Percentiles rank a stretch among this genome's conserved stretches.
Conservation (phyloP, 805 yeast species). For the Nakazawaea siamensis region DNA sequence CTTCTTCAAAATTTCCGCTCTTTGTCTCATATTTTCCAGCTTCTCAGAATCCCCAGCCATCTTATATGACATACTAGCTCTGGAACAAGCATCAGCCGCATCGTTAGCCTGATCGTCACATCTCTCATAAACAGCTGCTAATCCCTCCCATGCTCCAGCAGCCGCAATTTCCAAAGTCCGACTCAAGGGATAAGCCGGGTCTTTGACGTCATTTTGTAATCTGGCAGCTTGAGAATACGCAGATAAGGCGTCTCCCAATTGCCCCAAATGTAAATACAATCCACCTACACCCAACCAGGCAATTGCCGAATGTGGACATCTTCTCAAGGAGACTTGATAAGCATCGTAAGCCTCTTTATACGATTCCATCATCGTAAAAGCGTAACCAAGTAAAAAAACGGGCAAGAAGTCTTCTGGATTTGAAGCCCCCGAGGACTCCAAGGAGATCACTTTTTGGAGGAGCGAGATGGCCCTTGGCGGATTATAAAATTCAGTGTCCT, state of each 20-base stretch:
- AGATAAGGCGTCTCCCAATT: slow-evolving; percentile 56
- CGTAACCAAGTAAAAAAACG: slow-evolving; percentile 47
- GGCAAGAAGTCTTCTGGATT: slow-evolving; percentile 45
- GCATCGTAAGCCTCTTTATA: slow-evolving; percentile 48
- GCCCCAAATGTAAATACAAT: slow-evolving; percentile 48
- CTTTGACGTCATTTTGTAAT: slow-evolving; percentile 33
- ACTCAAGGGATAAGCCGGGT: slow-evolving; percentile 4
- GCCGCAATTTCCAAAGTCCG: slow-evolving; percentile 25
- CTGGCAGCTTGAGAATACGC: slow-evolving; percentile 62
- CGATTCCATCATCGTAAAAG: slow-evolving; percentile 35
- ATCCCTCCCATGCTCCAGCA: slow-evolving; percentile 61
- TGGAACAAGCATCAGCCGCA: slow-evolving; percentile 49
- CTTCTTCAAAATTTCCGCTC: slow-evolving; percentile 33
- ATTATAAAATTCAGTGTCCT: slow-evolving; percentile 20
- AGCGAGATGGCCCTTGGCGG: slow-evolving; percentile 29
- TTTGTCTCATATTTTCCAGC: slow-evolving; percentile 32
- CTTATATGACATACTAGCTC: slow-evolving; percentile 43
- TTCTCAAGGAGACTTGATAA: slow-evolving; percentile 44
- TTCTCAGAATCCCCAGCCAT: slow-evolving; percentile 35
- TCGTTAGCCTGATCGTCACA: slow-evolving; percentile 53
- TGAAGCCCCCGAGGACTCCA: slow-evolving; percentile 17
- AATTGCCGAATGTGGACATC: slow-evolving; percentile 45
- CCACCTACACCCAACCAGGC: slow-evolving; percentile 65
- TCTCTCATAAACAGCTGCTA: slow-evolving; percentile 53
- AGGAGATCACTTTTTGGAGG: slow-evolving; percentile 24